Evolutionary conservation across 2,329 filamentous ascomycete species (phyloP).

Genomic region (Cordyceps sp.): DNA sequence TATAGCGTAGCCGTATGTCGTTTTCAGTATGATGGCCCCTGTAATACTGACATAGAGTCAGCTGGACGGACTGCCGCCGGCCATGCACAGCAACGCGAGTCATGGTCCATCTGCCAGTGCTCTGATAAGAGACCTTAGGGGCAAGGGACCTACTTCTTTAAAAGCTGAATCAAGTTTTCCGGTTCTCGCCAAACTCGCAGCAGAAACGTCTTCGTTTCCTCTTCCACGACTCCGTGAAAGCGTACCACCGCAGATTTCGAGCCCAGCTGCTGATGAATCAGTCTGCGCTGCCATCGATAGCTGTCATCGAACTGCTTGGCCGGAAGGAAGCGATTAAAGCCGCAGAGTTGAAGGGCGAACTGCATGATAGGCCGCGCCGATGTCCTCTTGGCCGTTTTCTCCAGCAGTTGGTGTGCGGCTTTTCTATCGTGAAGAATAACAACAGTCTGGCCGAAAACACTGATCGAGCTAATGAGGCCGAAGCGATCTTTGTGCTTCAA

Average conservation of each 20-base stretch:
- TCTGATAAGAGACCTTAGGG: too few relatives aligned
- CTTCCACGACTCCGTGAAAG: slow-evolving; percentile 24
- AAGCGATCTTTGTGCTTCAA: slow-evolving; percentile 2
- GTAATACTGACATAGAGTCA: neutral
- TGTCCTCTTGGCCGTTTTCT: slow-evolving; percentile 16
- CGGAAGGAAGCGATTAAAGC: slow-evolving; percentile 3
- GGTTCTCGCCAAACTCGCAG: slow-evolving; percentile 22
- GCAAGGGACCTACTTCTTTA: neutral
- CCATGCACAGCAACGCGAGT: neutral
- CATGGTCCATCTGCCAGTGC: too few relatives aligned
- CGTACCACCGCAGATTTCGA: slow-evolving; percentile 19
- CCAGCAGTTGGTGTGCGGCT: slow-evolving; percentile 19
- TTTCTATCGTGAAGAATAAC: slow-evolving; percentile 21
- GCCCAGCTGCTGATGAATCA: slow-evolving; percentile 24
- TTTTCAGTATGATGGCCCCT: slow-evolving; percentile 1
- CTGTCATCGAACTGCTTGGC: slow-evolving; percentile 18
- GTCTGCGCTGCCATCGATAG: slow-evolving; percentile 25
- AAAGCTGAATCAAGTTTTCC: slow-evolving; percentile 19
- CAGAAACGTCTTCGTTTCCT: slow-evolving; percentile 25
- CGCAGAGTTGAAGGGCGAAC: slow-evolving; percentile 19
- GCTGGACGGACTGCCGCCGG: neutral
- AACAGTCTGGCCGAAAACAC: slow-evolving; percentile 20
- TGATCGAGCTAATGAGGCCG: slow-evolving; percentile 28
- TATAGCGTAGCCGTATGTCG: slow-evolving; percentile 14
- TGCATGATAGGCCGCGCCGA: slow-evolving; percentile 16